Conservation (phyloP, 495 filamentous ascomycete genomes). For the Tricharina praecox region DNA sequence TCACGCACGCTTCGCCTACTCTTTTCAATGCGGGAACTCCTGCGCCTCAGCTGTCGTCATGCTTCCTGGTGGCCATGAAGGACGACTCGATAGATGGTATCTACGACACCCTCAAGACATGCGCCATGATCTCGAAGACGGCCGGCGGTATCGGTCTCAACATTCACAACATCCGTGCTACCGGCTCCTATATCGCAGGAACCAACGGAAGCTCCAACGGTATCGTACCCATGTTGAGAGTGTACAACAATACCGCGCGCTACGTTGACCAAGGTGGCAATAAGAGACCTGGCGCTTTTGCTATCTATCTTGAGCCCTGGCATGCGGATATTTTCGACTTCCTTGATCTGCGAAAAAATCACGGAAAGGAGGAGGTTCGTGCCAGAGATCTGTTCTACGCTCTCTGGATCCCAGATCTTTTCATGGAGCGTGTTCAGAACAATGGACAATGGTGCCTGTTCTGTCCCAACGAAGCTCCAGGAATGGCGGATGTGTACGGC, state of each 20-base stretch:
- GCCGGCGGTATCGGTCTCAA: constrained; percentile 94
- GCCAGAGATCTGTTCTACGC: constrained; percentile 96
- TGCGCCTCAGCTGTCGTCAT: constrained; percentile 80
- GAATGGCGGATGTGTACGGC: constrained; percentile 87
- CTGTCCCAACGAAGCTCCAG: constrained; percentile 90
- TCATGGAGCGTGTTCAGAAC: constrained; percentile 97
- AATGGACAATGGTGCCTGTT: constrained; percentile 94
- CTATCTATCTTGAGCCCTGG: constrained; percentile 99
- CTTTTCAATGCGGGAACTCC: constrained; percentile 97
- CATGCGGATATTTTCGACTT: constrained; percentile 96
- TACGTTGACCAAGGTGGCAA: constrained; percentile 99
- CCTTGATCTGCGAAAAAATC: constrained; percentile 95
- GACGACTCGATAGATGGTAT: constrained; percentile 98
- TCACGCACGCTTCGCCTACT: constrained; percentile 94
- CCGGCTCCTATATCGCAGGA: constrained; percentile 90
- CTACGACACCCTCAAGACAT: constrained; percentile 97
- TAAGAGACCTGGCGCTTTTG: constrained; percentile 96
- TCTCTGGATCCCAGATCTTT: constrained; percentile 94
- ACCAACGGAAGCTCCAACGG: constrained; percentile 97
- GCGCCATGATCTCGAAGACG: constrained; percentile 98
- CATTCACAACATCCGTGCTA: constrained; percentile 86
- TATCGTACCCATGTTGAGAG: constrained; percentile 90
- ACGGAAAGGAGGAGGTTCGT: constrained; percentile 87
- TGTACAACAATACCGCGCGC: constrained; percentile 96
- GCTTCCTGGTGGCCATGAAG: constrained; percentile 97